Base-by-base conservation (phyloP, 2,329 filamentous ascomycete genomes). In the Neospermospora avenae region DNA sequence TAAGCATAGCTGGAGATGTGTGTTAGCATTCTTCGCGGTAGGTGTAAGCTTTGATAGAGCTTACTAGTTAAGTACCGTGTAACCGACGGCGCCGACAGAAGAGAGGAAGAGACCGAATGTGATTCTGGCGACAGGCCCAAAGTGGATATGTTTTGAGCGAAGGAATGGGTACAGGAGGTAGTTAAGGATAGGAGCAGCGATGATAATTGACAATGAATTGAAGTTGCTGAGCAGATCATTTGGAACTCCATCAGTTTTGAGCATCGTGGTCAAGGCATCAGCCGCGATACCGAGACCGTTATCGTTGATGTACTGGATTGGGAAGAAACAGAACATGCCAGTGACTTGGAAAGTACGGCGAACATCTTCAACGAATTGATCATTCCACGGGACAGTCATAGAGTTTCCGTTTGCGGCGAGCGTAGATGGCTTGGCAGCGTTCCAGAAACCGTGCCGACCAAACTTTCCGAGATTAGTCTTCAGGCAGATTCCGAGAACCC, bases 141-240 rank as follows among this genome's bases (percentile, higher is more conserved):
- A 90, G 58, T 79, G 77, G 71, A 91, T 80, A 45, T 82, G 82
- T 39, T 80, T 62, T 68, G 80, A 84, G 70, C 86, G 85, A 60
- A 92, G 80, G 20, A 80, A 72, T 0, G 89, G 89, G 75, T 92
- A 93, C 54, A 92, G 67, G 35, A 85, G 28, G 41, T 78, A 81
- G 70, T 92, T 89, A 60, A 87, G 80, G 60, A 92, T 74, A 3
- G 88, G 88, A 45, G 90, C 87, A 74, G 90, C 83, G 69, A 91
- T 82, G 66, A 93, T 83, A 63, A 92, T 85, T 24, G 86, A 82
- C 64, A 93, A 83, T 6, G 89, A 87, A 74, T 92, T 87, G 57
- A 93, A 78, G 76, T 91, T 92, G 73, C 84, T 80, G 69, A 93
- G 84, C 61, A 92, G 76, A 70, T 93, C 89, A 78, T 92, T 93